Conservation (phyloP, 805 yeast genomes). For the Clavispora asparagi region DNA sequence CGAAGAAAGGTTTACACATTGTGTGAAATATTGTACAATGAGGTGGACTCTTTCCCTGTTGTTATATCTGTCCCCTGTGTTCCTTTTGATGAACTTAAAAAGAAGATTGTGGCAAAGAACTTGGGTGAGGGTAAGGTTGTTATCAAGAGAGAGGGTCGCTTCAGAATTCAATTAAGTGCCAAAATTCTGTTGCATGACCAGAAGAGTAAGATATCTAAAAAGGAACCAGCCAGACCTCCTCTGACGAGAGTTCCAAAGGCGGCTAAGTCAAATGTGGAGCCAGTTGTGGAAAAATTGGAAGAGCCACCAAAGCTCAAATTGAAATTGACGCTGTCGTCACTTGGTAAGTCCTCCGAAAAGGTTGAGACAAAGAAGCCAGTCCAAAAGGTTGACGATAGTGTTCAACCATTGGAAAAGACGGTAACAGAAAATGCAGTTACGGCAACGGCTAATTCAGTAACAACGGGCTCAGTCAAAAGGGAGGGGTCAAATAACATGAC, state of each 20-base stretch:
- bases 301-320: background rate
- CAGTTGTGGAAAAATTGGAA: background rate
- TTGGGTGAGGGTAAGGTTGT: slow-evolving; percentile 50
- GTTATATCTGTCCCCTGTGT: slow-evolving; percentile 62
- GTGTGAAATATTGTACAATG: slow-evolving; percentile 59
- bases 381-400: background rate
- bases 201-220: background rate
- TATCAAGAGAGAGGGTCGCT: slow-evolving; percentile 56
- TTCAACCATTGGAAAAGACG: background rate
- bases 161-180: slow-evolving; percentile 42
- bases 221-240: slow-evolving; percentile 1
- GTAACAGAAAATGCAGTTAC: background rate
- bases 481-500: slow-evolving; percentile 5
- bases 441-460: background rate
- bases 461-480: slow-evolving; percentile 4
- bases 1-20: slow-evolving; percentile 61
- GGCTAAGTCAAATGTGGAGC: background rate
- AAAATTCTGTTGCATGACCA: slow-evolving; percentile 2
- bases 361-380: background rate
- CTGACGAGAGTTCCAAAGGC: background rate
- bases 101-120: slow-evolving; percentile 56
- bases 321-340: background rate
- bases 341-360: background rate
- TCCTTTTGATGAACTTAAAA: slow-evolving; percentile 36
- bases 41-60: slow-evolving; percentile 58